Percentiles rank a stretch among this genome's conserved stretches.
phyloP scores from a whole-genome alignment of 306 rosid species.

The Alnus rubra region DNA sequence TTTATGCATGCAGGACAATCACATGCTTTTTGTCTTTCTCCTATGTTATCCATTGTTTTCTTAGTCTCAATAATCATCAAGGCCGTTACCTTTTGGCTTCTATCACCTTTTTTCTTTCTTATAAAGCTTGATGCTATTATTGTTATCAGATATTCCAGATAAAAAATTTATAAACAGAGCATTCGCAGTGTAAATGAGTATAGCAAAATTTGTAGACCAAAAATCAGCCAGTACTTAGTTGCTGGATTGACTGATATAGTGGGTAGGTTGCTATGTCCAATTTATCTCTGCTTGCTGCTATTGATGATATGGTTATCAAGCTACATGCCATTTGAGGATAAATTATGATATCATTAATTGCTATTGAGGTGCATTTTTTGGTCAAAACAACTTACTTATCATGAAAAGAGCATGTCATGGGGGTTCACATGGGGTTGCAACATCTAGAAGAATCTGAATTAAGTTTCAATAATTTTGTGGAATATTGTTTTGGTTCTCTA shows the following conservation, averaged over 20 bases:
- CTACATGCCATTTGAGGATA: neutral
- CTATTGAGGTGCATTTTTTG: neutral
- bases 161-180: neutral
- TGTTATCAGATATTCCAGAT: neutral
- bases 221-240: neutral
- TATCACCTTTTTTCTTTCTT: neutral
- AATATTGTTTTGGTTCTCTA: neutral
- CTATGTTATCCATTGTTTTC: neutral
- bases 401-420: neutral
- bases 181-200: neutral
- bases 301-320: neutral
- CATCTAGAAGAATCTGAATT: neutral
- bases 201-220: neutral
- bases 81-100: too few relatives aligned
- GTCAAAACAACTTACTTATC: neutral
- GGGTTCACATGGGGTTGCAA: neutral
- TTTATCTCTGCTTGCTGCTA: neutral
- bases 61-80: neutral
- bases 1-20: neutral
- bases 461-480: neutral
- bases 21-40: neutral
- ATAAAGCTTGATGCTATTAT: neutral
- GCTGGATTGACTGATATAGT: neutral
- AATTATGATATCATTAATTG: constrained; percentile 9
- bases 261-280: neutral